A percentile compares a stretch with the other conserved stretches of the same genome.
These are phyloP conservation scores for Phylloporus scabripes DNA, from an alignment of 768 basidiomycete species.

Conservation along the genomic window DNA sequence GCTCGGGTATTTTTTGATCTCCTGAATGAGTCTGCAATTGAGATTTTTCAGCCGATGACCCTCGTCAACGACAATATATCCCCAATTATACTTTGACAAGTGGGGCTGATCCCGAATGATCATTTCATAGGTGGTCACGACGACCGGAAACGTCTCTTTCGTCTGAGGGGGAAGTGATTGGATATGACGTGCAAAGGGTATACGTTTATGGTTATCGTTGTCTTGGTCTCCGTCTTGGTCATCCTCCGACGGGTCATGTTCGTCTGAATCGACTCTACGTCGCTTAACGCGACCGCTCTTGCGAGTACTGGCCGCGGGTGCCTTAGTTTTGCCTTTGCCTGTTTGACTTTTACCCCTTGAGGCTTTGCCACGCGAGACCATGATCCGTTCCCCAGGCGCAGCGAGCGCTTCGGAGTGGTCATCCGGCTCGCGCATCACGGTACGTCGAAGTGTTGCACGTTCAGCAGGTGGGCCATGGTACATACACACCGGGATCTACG, in stretches of 20 bases:
- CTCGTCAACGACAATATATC: slow-evolving; percentile 95
- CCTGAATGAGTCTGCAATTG: slow-evolving; percentile 82
- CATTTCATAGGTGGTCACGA: slow-evolving; percentile 90
- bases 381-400: slow-evolving; percentile 21
- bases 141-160: slow-evolving; percentile 60
- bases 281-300: slow-evolving; percentile 15
- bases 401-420: slow-evolving; percentile 21
- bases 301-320: slow-evolving; percentile 9
- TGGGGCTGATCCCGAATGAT: slow-evolving; percentile 76
- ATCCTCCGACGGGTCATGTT: slow-evolving; percentile 6
- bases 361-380: slow-evolving; percentile 16
- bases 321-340: slow-evolving; percentile 6
- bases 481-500: slow-evolving; percentile 77
- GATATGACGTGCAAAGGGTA: slow-evolving; percentile 20
- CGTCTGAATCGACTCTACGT: slow-evolving; percentile 14
- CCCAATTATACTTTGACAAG: slow-evolving; percentile 65
- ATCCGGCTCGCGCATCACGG: slow-evolving; percentile 42
- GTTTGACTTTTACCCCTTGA: slow-evolving; percentile 18
- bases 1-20: slow-evolving; percentile 81
- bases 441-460: slow-evolving; percentile 71
- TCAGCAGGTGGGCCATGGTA: slow-evolving; percentile 86
- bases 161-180: slow-evolving; percentile 12
- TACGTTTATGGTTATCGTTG: slow-evolving; percentile 8
- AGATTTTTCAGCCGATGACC: slow-evolving; percentile 95
- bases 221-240: slow-evolving; percentile 11